Base-by-base conservation (phyloP, 345 rosid genomes). In the Draba incana region DNA sequence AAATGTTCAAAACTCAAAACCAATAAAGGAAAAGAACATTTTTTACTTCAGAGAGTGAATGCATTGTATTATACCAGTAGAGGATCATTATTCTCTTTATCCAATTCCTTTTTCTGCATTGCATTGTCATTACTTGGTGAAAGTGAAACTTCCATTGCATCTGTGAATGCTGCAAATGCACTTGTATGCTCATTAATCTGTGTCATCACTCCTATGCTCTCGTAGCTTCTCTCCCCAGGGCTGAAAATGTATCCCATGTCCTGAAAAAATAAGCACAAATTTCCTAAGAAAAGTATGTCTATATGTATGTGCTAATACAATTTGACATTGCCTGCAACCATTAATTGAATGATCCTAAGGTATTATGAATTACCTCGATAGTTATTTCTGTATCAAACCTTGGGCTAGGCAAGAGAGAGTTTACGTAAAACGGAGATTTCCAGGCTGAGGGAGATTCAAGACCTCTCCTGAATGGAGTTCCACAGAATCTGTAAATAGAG, bases 391-490 rank as follows among this genome's bases (percentile, higher is more conserved):
- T 90, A 64, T 87, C 86, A 72, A 88, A 64, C 75, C 89, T 84
- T 61, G 97, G 89, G 53, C 96, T 96, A 11, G 90, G 89, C 42
- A 86, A 67, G 65, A 95, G 83, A 51, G 97, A 80, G 78, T 89
- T 89, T 10, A 95, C 56, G 69, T 86, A 95, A 90, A 93, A 86
- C 42, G 99, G 99, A 10, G 99, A 94, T 73, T 88, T 95, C 99
- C 99, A 95, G 35, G 93, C 98, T 23, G 97, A 92, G 52, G 97
- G 99, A 42, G 99, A 95, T 69, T 95, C 98, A 8, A 92, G 75
- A 62, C 90, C 85, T 80, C 95, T 84, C 75, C 75, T 84, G 69
- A 89, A 86, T 30, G 98, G 98, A 64, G 98, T 94, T 45, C 81
- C 96, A 64, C 94, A 86, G 71, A 89, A 89, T 76, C 99, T 92